Percentiles rank a stretch among this genome's conserved stretches.
phyloP scores from a whole-genome alignment of 2,329 filamentous ascomycete species.

The Metarhizium robertsii region DNA sequence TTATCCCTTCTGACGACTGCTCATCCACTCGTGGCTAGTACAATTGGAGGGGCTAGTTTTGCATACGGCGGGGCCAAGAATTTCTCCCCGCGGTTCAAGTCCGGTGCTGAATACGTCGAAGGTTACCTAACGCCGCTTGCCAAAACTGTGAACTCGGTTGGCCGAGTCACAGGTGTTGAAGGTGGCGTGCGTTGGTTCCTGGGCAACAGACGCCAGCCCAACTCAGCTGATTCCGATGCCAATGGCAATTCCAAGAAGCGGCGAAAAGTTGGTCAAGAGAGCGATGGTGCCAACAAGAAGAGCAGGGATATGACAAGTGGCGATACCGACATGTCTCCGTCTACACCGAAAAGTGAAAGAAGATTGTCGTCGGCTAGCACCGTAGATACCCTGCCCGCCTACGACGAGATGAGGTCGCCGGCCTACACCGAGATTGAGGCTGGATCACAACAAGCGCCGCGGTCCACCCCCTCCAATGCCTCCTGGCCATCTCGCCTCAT shows the following conservation, averaged over 20 bases:
- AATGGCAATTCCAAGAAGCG: conserved; percentile 45
- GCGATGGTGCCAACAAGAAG: conserved; percentile 16
- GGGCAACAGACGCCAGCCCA: conserved; percentile 42
- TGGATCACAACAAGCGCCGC: conserved; percentile 19
- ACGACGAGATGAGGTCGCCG: conserved; percentile 69
- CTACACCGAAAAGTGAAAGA: conserved; percentile 29
- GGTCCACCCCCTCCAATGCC: conserved; percentile 19
- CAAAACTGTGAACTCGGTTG: conserved; percentile 76
- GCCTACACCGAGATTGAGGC: conserved; percentile 56
- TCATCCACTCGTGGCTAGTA: conserved; percentile 76
- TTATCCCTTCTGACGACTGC: conserved; percentile 80
- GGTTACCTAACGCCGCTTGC: conserved; percentile 78
- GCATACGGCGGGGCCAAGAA: conserved; percentile 84
- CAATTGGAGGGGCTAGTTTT: conserved; percentile 74
- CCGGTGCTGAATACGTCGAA: conserved; percentile 86
- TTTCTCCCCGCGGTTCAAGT: conserved; percentile 80
- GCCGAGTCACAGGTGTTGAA: conserved; percentile 80
- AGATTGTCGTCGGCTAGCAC: conserved; percentile 57
- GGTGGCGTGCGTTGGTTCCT: conserved; percentile 80
- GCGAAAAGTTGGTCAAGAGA: conserved; percentile 42
- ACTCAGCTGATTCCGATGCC: conserved; percentile 36
- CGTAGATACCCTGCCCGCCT: conserved; percentile 70
- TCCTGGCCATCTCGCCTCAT: conserved; percentile 77
- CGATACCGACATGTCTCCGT: conserved; percentile 16
- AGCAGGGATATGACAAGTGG: conserved; percentile 1